Base-by-base conservation (phyloP, 2,329 filamentous ascomycete genomes). In the Aspergillus sp. region DNA sequence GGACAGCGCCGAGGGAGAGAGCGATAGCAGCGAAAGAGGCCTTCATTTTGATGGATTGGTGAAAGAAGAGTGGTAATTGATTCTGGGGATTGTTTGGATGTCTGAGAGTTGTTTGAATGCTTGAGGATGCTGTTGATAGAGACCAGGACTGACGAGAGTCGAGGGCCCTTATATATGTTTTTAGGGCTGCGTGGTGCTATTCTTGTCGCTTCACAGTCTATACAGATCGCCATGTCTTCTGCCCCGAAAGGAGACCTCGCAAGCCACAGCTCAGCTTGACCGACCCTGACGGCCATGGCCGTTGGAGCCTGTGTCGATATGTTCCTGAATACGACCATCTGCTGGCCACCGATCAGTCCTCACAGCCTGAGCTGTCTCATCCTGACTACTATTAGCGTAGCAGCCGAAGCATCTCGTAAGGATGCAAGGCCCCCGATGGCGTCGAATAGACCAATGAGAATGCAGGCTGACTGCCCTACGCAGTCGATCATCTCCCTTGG, bases 1-100 rank as follows among this genome's bases (percentile, higher is more conserved):
- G 7, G 49, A n/a, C n/a, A 9, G 39, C 49, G 39, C 19, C 11
- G 15, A 52, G 15, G 17, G 39, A 43, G 25, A 43, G 21, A 14
- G 37, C 37, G 25, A 52, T 39, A 21, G 49, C 37, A 11, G 23
- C 15, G 21, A 35, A 15, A 12, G 49, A 52, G 39, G 39, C 12
- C 39, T 52, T 52, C 49, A 52, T 52, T 33, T 52, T 52, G 49
- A 31, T 41, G 7, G 25, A 25, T 27, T 41, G 48, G 37, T 41
- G 15, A 3, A 9, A 12, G 6, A 7, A n/a, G 27, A 12, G 31
- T 45, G 31, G 23, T 49, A 17, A 49, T 33, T 21, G 48, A 51
- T 8, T 19, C 11, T 19, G 27, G 23, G 7, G 17, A 35, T 35
- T 37, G 33, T 14, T 37, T 37, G 33, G 12, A 35, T 35, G 4